These are phyloP conservation scores for Zygosaccharomyces sapae DNA, from an alignment of 1,139 yeast species.

Conservation along the genomic window DNA sequence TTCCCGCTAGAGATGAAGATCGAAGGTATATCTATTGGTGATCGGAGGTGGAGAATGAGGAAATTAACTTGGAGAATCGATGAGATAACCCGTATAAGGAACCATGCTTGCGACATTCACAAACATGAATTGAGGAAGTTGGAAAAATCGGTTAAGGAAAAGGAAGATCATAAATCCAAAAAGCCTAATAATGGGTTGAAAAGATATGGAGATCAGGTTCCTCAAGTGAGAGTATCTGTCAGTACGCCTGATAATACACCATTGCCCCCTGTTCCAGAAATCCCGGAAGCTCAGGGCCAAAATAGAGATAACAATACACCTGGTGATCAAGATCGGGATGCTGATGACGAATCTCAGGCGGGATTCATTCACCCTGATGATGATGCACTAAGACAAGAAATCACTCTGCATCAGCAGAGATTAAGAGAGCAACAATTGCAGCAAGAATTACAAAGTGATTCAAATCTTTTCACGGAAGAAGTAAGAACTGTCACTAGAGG, in stretches of 20 bases:
- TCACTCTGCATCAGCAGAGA: conserved; percentile 34
- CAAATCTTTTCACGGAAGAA: conserved; percentile 62
- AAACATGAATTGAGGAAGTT: conserved; percentile 43
- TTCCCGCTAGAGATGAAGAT: conserved; percentile 78
- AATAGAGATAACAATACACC: conserved; percentile 8
- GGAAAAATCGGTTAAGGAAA: conserved; percentile 43
- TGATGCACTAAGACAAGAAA: conserved; percentile 39
- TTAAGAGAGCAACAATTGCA: conserved; percentile 33
- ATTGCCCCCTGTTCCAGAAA: conserved; percentile 12
- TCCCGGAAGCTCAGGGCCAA: conserved; percentile 5
- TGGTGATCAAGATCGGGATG: conserved; percentile 16
- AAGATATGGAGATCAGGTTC: conserved; percentile 40
- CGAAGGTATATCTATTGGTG: conserved; percentile 65
- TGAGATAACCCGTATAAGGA: conserved; percentile 63
- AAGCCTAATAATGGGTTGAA: conserved; percentile 33
- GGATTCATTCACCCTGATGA: conserved; percentile 40
- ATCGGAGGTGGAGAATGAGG: conserved; percentile 88
- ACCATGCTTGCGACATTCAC: conserved; percentile 56
- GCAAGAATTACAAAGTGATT: conserved; percentile 35
- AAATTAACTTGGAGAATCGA: conserved; percentile 85
- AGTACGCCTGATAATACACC: conserved; percentile 27
- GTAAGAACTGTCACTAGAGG: conserved; percentile 70
- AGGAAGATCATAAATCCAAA: conserved; percentile 30
- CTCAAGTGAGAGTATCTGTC: conserved; percentile 36
- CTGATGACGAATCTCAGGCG: conserved; percentile 21